Evolutionary conservation across 495 filamentous ascomycete genomes (phyloP), one percentile per base, ranked within the genome.

Genomic region (Saxophila tyrrhenica): DNA sequence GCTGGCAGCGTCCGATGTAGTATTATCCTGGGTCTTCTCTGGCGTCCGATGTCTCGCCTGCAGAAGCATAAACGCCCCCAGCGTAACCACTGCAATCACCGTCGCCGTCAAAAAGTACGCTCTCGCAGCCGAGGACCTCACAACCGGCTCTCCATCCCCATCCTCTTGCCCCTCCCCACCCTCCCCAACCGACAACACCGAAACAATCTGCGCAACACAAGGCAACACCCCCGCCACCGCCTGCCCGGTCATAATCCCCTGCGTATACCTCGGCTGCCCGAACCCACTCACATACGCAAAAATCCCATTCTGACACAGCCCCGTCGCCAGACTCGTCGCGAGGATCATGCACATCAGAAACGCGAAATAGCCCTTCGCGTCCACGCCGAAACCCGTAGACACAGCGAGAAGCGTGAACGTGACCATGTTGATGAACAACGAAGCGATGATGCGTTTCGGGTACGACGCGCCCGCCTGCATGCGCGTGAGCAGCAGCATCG

Each of bases 161-260:
- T 57, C 39, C 42, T 62, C 52, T 1, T 39, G 16, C 11, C 35
- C 38, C 0, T 82, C 75, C 29, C n/a, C n/a, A n/a, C n/a, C n/a
- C n/a, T n/a, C n/a, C n/a, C n/a, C n/a, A 13, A 90, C 78, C 0
- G 80, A 77, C 25, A 97, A 73, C 25, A 91, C 87, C 1, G 88
- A 85, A 39, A 86, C 62, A 58, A 96, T 92, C 62, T 87, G 91
- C 0, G 85, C 86, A 52, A 95, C 77, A 41, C 85, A 86, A 0
- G 92, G 94, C 15, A 97, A 74, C 2, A 99, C 90, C 29, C 92
- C 92, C 1, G 92, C 89, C 7, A 97, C 74, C 16, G 82, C 94
- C 67, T 99, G 92, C 9, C 92, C 92, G 22, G 82, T 81, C 94
- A 99, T 97, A 67, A 97, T 89, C 19, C 84, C 92, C 67, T 96